phyloP scores from a whole-genome alignment of 306 rosid species.

The Pyrus communis region DNA sequence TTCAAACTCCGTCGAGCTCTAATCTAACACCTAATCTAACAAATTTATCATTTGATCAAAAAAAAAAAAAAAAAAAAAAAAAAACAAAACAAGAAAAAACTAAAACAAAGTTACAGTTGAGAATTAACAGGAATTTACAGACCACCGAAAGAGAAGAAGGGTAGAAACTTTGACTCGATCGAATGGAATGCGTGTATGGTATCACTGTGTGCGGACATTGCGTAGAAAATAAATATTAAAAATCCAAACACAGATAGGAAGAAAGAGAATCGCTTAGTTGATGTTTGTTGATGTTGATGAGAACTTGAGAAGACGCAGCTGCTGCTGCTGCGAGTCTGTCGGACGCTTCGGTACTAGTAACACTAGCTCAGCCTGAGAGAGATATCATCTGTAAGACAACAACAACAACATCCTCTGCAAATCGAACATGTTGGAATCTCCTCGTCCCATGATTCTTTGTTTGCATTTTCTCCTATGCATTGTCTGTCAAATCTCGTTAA shows the following conservation, averaged over 20 bases:
- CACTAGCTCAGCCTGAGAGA: neutral
- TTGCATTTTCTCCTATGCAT: neutral
- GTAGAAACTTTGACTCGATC: neutral
- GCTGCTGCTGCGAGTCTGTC: constrained; percentile 3
- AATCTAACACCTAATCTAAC: too few species aligned
- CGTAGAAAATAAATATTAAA: neutral
- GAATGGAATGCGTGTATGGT: neutral
- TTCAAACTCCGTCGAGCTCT: too few species aligned
- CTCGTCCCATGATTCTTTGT: neutral
- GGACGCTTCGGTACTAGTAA: neutral
- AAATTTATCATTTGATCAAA: rapidly evolving
- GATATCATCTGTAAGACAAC: neutral
- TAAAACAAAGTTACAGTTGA: neutral
- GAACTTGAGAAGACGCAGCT: neutral
- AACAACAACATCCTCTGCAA: neutral
- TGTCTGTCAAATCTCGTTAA: neutral
- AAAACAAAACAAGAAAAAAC: too few species aligned
- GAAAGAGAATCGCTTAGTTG: neutral
- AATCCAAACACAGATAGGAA: neutral
- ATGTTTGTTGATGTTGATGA: neutral
- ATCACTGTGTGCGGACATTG: neutral
- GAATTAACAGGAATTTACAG: neutral
- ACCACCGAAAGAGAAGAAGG: neutral
- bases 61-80: too few species aligned
- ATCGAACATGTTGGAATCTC: neutral